These are phyloP conservation scores for Ambrosia artemisiifolia DNA, from an alignment of 129 eudicot genomes.

Conservation along the genomic window DNA sequence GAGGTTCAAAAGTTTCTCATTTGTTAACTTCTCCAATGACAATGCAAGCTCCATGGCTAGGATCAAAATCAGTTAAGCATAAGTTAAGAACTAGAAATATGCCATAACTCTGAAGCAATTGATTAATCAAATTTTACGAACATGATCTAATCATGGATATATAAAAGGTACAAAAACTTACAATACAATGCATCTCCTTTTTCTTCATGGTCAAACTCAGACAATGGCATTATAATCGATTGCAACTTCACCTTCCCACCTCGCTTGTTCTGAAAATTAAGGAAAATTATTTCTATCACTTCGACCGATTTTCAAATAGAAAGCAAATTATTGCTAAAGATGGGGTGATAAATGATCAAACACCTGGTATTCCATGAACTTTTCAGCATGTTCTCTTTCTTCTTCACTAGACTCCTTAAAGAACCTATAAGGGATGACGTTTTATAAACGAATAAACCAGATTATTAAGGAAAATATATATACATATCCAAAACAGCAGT, in stretches of 20 bases:
- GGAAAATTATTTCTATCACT: no score
- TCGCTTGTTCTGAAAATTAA: constrained; percentile 93
- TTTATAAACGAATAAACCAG: neutral
- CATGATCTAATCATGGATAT: neutral
- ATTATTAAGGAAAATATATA: neutral
- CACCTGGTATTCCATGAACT: constrained; percentile 93
- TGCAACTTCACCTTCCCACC: constrained; percentile 93
- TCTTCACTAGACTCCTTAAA: constrained; percentile 91
- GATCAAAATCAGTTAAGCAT: constrained; percentile 9
- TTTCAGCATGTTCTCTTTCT: constrained; percentile 92
- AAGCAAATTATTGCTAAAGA: neutral
- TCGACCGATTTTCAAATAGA: neutral
- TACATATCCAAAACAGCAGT: neutral
- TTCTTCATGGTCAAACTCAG: constrained; percentile 84
- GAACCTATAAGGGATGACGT: constrained; percentile 38
- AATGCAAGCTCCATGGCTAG: constrained; percentile 91
- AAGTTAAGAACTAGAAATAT: neutral
- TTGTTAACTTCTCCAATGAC: constrained; percentile 91
- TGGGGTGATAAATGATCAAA: neutral
- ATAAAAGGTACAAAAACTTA: constrained; percentile 18
- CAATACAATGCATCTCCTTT: constrained; percentile 96
- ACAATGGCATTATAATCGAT: constrained; percentile 73
- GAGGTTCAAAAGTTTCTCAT: constrained; percentile 77
- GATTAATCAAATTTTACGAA: neutral
- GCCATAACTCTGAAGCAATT: neutral